Conservation (phyloP, 106 monocot genomes). For the Allium sativum region DNA sequence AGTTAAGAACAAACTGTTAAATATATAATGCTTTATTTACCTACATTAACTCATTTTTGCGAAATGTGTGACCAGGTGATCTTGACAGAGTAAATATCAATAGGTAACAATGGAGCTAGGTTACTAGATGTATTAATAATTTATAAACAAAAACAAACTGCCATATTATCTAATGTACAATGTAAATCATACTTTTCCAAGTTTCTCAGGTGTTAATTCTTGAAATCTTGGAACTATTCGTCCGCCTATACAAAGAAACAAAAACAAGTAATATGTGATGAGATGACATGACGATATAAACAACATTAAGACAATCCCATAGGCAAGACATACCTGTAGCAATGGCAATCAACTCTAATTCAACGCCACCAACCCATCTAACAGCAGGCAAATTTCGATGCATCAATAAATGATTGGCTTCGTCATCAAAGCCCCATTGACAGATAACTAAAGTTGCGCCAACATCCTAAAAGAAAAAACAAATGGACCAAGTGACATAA, state of each 20-base stretch:
- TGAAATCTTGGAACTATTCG: slow-evolving; percentile 99
- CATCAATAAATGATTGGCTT: slow-evolving; percentile 98
- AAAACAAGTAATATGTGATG: neutral
- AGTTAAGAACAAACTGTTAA: no score
- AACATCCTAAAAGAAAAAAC: slow-evolving; percentile 51
- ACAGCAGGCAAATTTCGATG: slow-evolving; percentile 96
- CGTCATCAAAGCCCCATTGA: slow-evolving; percentile 99
- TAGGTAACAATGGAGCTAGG: no score
- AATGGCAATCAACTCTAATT: slow-evolving; percentile 96
- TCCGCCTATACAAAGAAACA: slow-evolving; percentile 45
- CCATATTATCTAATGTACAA: neutral
- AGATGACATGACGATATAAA: neutral
- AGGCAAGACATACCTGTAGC: slow-evolving; percentile 61
- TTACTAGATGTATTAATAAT: no score
- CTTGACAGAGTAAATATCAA: neutral
- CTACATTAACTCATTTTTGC: no score
- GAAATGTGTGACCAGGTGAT: neutral
- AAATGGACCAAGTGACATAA: no score
- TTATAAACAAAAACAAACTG: no score
- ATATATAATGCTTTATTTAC: no score
- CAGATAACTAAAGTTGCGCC: slow-evolving; percentile 97
- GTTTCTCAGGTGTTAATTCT: slow-evolving; percentile 86
- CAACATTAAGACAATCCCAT: neutral
- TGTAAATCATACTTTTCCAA: slow-evolving; percentile 57
- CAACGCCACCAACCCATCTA: slow-evolving; percentile 99